phyloP scores from a whole-genome alignment of 2,329 filamentous ascomycete genomes.

The Trichophyton benhamiae region DNA sequence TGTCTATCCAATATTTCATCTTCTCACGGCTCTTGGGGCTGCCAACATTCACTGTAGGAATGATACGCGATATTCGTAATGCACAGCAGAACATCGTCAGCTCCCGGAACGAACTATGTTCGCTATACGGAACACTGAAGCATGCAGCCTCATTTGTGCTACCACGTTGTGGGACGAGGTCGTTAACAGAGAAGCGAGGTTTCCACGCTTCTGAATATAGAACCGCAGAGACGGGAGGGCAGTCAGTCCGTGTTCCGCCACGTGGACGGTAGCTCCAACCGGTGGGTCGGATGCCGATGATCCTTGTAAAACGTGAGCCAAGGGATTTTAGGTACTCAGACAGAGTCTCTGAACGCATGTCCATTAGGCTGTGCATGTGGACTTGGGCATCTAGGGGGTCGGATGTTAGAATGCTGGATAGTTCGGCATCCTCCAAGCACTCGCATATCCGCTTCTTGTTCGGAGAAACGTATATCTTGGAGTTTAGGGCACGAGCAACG shows the following conservation, averaged over 20 bases:
- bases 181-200: constrained; percentile 55
- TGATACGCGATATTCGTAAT: constrained; percentile 72
- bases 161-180: constrained; percentile 71
- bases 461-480: constrained; percentile 79
- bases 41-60: constrained; percentile 86
- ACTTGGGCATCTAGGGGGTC: constrained; percentile 80
- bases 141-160: constrained; percentile 72
- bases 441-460: constrained; percentile 73
- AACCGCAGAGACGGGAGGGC: constrained; percentile 52
- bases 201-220: constrained; percentile 62
- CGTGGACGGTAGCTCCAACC: constrained; percentile 87
- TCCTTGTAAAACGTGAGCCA: constrained; percentile 68
- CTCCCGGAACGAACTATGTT: constrained; percentile 91
- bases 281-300: constrained; percentile 82
- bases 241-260: constrained; percentile 48
- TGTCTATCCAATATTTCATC: constrained; percentile 56
- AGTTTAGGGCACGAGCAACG: constrained; percentile 71
- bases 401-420: constrained; percentile 62
- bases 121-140: constrained; percentile 89
- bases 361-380: constrained; percentile 94
- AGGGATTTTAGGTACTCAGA: constrained; percentile 75
- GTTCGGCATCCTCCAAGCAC: constrained; percentile 73
- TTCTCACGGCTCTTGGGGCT: constrained; percentile 49
- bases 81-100: constrained; percentile 86
- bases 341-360: constrained; percentile 80